phyloP scores from a whole-genome alignment of 1,139 yeast genomes.

The Yamadazyma mexicana region DNA sequence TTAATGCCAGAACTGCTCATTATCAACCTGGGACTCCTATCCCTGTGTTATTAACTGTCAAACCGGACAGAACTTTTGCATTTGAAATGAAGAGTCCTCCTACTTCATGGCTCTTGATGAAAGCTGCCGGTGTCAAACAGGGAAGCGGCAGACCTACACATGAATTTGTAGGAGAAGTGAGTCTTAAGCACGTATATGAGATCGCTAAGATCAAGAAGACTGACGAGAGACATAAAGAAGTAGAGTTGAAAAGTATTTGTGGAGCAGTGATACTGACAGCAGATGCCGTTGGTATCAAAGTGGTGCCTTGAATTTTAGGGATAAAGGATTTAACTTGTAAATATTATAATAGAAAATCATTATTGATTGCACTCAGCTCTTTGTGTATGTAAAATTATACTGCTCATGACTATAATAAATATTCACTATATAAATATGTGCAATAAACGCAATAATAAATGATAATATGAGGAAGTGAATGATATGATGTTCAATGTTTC shows the following conservation, averaged over 20 bases:
- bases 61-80: conserved; percentile 87
- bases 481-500: too few relatives aligned
- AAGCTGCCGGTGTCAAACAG: conserved; percentile 81
- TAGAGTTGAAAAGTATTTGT: conserved; percentile 73
- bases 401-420: neutral
- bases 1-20: conserved; percentile 93
- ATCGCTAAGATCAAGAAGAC: conserved; percentile 91
- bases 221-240: conserved; percentile 73
- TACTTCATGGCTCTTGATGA: conserved; percentile 80
- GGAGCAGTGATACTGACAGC: conserved; percentile 88
- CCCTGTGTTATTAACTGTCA: conserved; percentile 80
- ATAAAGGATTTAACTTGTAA: conserved; percentile 5
- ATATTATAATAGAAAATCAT: conserved; percentile 7
- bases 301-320: conserved; percentile 51
- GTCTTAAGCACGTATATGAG: conserved; percentile 89
- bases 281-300: conserved; percentile 80
- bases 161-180: conserved; percentile 64
- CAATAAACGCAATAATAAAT: neutral
- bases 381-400: too few relatives aligned
- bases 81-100: conserved; percentile 92
- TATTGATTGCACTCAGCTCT: too few relatives aligned
- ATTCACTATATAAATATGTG: neutral
- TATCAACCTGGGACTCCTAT: conserved; percentile 84
- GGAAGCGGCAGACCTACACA: conserved; percentile 64
- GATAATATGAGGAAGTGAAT: too few relatives aligned